Percentiles rank a stretch among this genome's conserved stretches.
These are phyloP conservation scores for Calonectria hongkongensis DNA, from an alignment of 2,329 filamentous ascomycete genomes.

Conservation along the genomic window DNA sequence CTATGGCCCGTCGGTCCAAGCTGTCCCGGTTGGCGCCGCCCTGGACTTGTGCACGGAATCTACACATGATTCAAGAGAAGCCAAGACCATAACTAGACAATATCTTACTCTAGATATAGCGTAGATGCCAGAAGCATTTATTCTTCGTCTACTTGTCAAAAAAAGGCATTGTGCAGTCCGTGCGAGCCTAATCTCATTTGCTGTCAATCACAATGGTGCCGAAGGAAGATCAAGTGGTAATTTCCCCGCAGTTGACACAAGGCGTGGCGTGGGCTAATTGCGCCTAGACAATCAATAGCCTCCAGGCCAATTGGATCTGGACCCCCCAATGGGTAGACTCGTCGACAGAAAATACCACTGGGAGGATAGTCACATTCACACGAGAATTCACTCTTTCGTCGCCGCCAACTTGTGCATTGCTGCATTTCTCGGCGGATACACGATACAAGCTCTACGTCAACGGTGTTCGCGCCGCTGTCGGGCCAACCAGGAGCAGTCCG, in stretches of 20 bases:
- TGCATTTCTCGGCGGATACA: slow-evolving; percentile 54
- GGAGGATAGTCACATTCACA: slow-evolving; percentile 44
- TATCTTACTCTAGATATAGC: neutral
- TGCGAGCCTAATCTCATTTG: slow-evolving; percentile 16
- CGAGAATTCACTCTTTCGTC: slow-evolving; percentile 34
- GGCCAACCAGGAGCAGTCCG: slow-evolving; percentile 51
- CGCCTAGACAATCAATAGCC: slow-evolving; percentile 56
- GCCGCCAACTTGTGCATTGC: neutral
- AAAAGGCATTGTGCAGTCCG: neutral
- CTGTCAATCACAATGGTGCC: slow-evolving; percentile 23
- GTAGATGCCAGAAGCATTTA: no score
- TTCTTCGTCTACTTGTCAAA: no score
- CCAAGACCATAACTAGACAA: no score
- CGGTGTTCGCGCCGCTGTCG: slow-evolving; percentile 43
- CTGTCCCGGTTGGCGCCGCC: neutral
- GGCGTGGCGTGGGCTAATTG: slow-evolving; percentile 14
- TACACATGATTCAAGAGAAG: neutral
- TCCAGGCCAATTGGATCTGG: slow-evolving; percentile 64
- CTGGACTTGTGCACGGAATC: neutral
- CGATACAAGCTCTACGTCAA: slow-evolving; percentile 53
- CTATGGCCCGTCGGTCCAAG: neutral
- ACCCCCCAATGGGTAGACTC: slow-evolving; percentile 54
- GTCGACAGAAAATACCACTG: slow-evolving; percentile 41
- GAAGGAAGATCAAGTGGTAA: slow-evolving; percentile 26
- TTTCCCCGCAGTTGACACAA: slow-evolving; percentile 1